Percentiles rank a stretch among this genome's conserved stretches.
phyloP scores from a whole-genome alignment of 148 eudicot genomes.

The Cornus suecica region DNA sequence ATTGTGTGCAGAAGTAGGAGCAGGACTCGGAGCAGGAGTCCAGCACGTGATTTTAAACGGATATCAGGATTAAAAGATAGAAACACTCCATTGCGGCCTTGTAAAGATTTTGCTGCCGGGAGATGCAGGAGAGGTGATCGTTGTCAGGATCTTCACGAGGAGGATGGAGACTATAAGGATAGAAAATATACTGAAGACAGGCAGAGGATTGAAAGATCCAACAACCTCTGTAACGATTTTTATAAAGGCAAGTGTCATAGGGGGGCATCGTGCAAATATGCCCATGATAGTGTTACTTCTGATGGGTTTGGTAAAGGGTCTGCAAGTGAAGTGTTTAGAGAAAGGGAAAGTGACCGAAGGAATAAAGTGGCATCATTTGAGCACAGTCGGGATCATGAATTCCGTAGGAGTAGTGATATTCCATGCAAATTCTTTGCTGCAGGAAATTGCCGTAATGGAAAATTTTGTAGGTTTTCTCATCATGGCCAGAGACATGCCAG shows the following conservation, averaged over 20 bases:
- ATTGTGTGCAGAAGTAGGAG: constrained; percentile 4
- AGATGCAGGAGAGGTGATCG: constrained; percentile 25
- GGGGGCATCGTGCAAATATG: constrained; percentile 17
- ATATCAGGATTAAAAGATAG: constrained; percentile 15
- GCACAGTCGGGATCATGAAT: constrained; percentile 14
- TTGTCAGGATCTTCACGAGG: constrained; percentile 24
- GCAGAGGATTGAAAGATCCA: constrained; percentile 4
- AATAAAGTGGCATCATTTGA: constrained; percentile 16
- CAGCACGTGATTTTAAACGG: constrained; percentile 10
- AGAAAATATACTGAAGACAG: constrained; percentile 15
- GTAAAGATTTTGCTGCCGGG: constrained; percentile 28
- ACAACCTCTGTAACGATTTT: constrained; percentile 17
- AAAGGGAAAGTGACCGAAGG: constrained; percentile 12
- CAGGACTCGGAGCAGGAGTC: constrained; percentile 35
- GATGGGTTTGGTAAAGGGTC: constrained; percentile 9
- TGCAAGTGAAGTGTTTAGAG: background rate
- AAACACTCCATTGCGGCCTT: constrained; percentile 17
- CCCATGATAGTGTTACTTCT: constrained; percentile 14
- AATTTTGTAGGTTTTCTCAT: constrained; percentile 37
- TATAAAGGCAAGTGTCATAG: constrained; percentile 9
- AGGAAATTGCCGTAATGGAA: constrained; percentile 31
- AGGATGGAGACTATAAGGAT: constrained; percentile 2
- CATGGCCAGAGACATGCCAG: constrained; percentile 13
- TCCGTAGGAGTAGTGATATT: constrained; percentile 10
- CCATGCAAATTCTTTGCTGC: constrained; percentile 30